Base-by-base conservation (phyloP, 345 rosid genomes). In the Mangifera indica region DNA sequence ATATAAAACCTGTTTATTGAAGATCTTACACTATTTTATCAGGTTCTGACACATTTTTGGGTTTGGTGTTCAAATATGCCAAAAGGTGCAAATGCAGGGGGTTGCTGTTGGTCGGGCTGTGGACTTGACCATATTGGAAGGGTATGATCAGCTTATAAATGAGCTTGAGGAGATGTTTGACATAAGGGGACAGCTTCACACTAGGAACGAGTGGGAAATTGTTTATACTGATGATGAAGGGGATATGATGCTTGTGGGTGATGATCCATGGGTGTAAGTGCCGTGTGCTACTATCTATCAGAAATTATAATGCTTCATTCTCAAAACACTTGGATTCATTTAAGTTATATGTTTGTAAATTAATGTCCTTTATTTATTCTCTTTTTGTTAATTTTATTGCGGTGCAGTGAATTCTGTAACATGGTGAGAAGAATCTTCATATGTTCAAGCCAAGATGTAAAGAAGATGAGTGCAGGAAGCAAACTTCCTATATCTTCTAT, bases 251-350 rank as follows among this genome's bases (percentile, higher is more conserved):
- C 96, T 93, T 49, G 83, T 93, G 34, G 98, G 98, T 1, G 98
- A 93, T 48, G 93, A 93, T 78, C 98, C 97, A 34, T 93, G 98
- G 98, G 78, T 32, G 98, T 93, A 88, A 88, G 98, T 81, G 54
- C 44, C 40, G 24, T 44, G 18, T 25, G 37, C n/a, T 58, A 10
- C 32, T 29, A 29, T 29, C 49, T 37, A 1, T 12, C 63, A 17
- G 25, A 14, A 17, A 7, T 9, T 74, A 6, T 3, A 2, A 42
- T 40, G 34, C 10, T 42, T 25, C 26, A n/a, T 15, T 17, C 44
- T 3, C 7, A 34, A 25, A 37, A 40, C 10, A 8, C 12, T 26
- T 24, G 18, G 14, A 24, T 17, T 32, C 17, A 26, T 40, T 24
- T 22, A 17, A 12, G 4, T 12, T 24, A 15, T 51, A 12, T 37